Evolutionary conservation across 306 rosid genomes (phyloP), one percentile per base, ranked within the genome.

Genomic region (Hippophae tibetana): DNA sequence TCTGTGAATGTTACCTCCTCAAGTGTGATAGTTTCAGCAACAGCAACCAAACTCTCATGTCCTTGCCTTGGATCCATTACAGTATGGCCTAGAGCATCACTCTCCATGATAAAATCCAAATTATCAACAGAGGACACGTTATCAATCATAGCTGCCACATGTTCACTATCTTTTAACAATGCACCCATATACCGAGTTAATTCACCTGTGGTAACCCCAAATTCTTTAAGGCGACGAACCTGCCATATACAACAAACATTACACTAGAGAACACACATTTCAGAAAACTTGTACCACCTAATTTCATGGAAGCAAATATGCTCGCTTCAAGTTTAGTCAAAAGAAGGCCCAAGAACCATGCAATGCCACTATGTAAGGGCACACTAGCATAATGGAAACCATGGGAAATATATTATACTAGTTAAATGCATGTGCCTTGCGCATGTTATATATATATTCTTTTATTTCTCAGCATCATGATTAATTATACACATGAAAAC

Each of bases 1-100:
- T 48, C 18, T 48, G 47, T 25, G 14, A 56, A 38, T 11, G 48
- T 58, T 78, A 88, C 99, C 96, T 92, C 99, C 56, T 92, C 95
- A 56, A 92, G 99, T 56, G 86, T 83, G 62, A 92, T 93, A 63
- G 96, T 81, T 74, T 83, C 96, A 56, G 99, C 88, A 67, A 92
- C 85, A 61, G 93, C 89, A 18, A 92, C 85, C 75, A 92, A 84
- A 71, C 96, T 83, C 61, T 88, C 96, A 70, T 92, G 95, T 62
- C 99, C 99, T 78, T 92, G 99, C 58, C 79, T 80, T 81, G 88
- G 99, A 81, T 92, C 99, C 99, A 92, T 92, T 61, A 92, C 95
- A 52, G 82, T 78, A 78, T 92, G 99, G 54, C 96, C 82, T 58
- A 92, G 78, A 7, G 99, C 99, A 69, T 92, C 99, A 64, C 96